These are phyloP conservation scores for Orbilia quercus DNA, from an alignment of 2,329 filamentous ascomycete species.

Conservation along the genomic window DNA sequence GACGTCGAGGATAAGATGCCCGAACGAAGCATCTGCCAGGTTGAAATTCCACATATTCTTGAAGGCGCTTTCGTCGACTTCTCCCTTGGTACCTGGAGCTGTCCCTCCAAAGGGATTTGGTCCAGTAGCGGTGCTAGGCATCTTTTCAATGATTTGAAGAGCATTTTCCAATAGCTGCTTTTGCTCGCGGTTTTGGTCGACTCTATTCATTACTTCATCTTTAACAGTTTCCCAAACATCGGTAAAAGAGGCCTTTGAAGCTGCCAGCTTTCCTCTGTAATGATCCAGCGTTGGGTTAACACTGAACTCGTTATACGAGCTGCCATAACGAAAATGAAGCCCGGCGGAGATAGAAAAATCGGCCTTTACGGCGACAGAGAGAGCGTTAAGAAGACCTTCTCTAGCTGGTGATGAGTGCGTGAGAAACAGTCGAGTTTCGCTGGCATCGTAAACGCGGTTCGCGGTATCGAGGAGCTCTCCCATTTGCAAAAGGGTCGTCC, in stretches of 20 bases:
- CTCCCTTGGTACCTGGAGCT: conserved; percentile 74
- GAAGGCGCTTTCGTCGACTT: conserved; percentile 98
- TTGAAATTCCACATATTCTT: conserved; percentile 99
- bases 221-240: conserved; percentile 99
- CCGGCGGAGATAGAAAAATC: conserved; percentile 98
- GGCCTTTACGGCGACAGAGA: conserved; percentile 95
- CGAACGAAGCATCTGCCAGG: conserved; percentile 94
- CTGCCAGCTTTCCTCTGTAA: conserved; percentile 97
- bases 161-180: conserved; percentile 92
- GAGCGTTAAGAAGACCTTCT: conserved; percentile 95
- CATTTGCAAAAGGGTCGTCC: conserved; percentile 98
- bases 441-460: conserved; percentile 97
- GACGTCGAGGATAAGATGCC: conserved; percentile 92
- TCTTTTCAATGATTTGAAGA: conserved; percentile 93
- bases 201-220: conserved; percentile 91
- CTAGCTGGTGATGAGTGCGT: conserved; percentile 96
- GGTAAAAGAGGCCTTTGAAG: conserved; percentile 97
- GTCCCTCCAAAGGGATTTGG: conserved; percentile 95
- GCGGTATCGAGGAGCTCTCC: conserved; percentile 97
- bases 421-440: conserved; percentile 94
- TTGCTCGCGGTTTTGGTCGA: conserved; percentile 91
- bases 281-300: conserved; percentile 98
- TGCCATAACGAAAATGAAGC: conserved; percentile 97
- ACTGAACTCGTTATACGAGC: conserved; percentile 99
- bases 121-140: conserved; percentile 93